Percentiles rank a stretch among this genome's conserved stretches.
Conservation (phyloP, 164 flowering plant genomes). For the Macadamia integrifolia region DNA sequence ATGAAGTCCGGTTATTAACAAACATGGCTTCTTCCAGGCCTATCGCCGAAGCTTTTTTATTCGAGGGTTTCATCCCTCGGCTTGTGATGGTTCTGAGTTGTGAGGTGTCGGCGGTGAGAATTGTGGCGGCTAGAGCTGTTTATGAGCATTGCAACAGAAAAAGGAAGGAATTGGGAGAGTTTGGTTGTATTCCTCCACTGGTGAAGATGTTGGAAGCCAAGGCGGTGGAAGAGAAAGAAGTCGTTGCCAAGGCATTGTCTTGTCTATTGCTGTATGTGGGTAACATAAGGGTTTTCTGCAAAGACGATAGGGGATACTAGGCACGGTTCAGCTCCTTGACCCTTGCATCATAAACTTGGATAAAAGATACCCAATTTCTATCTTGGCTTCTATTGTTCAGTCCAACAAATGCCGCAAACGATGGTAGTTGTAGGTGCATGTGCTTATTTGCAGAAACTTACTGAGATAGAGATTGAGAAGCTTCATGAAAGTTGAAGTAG, state of each 20-base stretch:
- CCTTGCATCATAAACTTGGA: slow-evolving; percentile 52
- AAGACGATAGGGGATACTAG: slow-evolving; percentile 57
- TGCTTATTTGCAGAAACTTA: slow-evolving; percentile 60
- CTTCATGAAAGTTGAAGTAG: slow-evolving; percentile 55
- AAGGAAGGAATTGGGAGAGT: slow-evolving; percentile 68
- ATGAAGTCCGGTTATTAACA: slow-evolving; percentile 48
- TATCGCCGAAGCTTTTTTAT: slow-evolving; percentile 45
- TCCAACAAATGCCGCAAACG: slow-evolving; percentile 62
- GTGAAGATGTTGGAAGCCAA: slow-evolving; percentile 76
- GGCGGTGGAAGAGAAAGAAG: slow-evolving; percentile 67
- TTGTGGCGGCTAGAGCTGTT: slow-evolving; percentile 55
- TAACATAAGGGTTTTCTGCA: slow-evolving; percentile 56
- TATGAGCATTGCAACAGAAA: slow-evolving; percentile 38
- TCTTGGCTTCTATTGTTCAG: slow-evolving; percentile 42
- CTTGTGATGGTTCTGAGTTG: slow-evolving; percentile 38
- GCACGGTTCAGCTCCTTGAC: slow-evolving; percentile 63
- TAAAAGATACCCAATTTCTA: slow-evolving; percentile 54
- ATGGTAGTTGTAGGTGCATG: slow-evolving; percentile 74
- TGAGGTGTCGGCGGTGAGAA: slow-evolving; percentile 49
- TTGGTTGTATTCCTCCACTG: slow-evolving; percentile 51
- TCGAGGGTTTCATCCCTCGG: slow-evolving; percentile 49
- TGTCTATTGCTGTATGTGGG: slow-evolving; percentile 36
- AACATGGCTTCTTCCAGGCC: slow-evolving; percentile 41
- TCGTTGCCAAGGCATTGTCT: slow-evolving; percentile 60
- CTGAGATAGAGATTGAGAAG: slow-evolving; percentile 65